Base-by-base conservation (phyloP, 2,329 filamentous ascomycete species). In the Hypoxylon sp. region DNA sequence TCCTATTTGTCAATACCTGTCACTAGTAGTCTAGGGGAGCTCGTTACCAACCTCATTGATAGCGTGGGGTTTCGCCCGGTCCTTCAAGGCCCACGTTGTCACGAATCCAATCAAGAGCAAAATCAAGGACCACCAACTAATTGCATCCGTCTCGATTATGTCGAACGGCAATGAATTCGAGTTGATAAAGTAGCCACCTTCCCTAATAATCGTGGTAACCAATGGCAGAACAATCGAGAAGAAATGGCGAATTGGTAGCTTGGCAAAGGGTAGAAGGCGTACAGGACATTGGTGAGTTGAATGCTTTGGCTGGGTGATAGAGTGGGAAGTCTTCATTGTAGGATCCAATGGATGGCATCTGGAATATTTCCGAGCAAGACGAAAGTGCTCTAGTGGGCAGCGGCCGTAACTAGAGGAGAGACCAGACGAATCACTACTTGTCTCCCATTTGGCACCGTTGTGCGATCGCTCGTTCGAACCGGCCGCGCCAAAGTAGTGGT, bases 21-120 rank as follows among this genome's bases (percentile, higher is more conserved):
- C 5, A 21, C 7, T 19, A 38, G 2, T 14, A 36, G 13, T 21
- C 10, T 38, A 19, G 30, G 34, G 45, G 25, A 38, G 43, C 17
- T 6, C 25, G 52, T 38, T 13, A 60, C 65, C 38, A 34, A 68
- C 68, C 52, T 61, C 57, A 19, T 60, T 43, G 11, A 17, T 23
- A 19, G 14, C 23, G 36, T 45, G 48, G 10, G 63, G 19, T 38
- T 2, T 55, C n/a, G 38, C 28, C 23, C 50, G 52, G 25, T 67
- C 60, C 38, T 65, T 70, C 2, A 69, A 23, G 36, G 60, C 45
- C 73, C 74, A 73, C 23, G 67, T 73, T n/a, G 48, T 46, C 10
- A 72, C 9, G 36, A 70, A 64, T 36, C 67, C 74, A 52, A 74
- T n/a, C 19, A 69, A 49, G 7, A 66, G 41, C 2, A 71, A 48